phyloP scores from a whole-genome alignment of 148 eudicot genomes.

The Cornus controversa region DNA sequence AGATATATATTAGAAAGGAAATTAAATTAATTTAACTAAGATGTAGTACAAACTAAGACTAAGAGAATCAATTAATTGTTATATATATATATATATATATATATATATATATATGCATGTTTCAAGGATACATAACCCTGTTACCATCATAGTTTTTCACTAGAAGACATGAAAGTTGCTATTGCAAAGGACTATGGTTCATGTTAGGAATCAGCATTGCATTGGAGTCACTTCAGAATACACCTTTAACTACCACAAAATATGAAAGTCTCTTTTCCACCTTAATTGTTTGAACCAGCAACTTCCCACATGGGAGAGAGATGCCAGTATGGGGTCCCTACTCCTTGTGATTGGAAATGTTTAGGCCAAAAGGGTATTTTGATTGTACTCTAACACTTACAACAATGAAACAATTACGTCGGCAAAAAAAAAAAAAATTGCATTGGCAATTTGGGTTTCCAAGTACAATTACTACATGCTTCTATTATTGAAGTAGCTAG shows the following conservation, averaged over 20 bases:
- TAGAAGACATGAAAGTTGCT: not conserved
- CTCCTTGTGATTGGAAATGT: not conserved
- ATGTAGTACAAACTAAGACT: no score
- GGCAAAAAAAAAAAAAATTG: no score
- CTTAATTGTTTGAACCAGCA: constrained; percentile 14
- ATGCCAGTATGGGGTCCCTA: constrained; percentile 8
- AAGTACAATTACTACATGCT: constrained; percentile 7
- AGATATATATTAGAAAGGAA: no score
- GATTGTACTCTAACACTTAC: not conserved
- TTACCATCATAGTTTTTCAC: not conserved
- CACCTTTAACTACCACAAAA: not conserved
- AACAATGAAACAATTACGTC: no score
- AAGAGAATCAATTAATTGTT: no score
- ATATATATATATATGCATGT: not conserved
- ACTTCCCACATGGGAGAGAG: not conserved
- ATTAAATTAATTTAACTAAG: no score
- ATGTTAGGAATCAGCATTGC: not conserved
- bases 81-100: no score
- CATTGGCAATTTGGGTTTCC: not conserved
- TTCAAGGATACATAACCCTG: no score
- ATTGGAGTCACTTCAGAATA: constrained; percentile 12
- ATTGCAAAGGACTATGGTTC: not conserved
- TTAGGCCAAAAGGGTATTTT: not conserved
- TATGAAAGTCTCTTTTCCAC: not conserved
- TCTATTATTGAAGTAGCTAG: not conserved